Percentiles rank a stretch among this genome's conserved stretches.
These are phyloP conservation scores for Boeremia lycopersici DNA, from an alignment of 2,329 filamentous ascomycete species.

Conservation along the genomic window DNA sequence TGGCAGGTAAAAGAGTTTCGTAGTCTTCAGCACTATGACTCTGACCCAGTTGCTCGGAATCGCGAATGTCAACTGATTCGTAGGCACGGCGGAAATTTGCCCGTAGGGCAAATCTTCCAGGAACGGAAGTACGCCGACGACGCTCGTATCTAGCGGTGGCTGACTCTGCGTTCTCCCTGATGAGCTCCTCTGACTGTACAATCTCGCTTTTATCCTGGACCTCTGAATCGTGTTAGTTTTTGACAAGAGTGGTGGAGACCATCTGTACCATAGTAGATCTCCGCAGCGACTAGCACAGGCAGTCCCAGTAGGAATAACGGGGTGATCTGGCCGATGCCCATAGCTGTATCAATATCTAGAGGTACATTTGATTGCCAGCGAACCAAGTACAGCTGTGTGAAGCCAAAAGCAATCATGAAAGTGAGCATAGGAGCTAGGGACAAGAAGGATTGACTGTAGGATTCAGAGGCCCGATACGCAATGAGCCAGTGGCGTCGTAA, in stretches of 20 bases:
- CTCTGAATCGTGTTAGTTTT: background rate
- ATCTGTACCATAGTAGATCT: slow-evolving; percentile 2
- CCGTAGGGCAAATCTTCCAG: background rate
- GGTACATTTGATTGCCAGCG: slow-evolving; percentile 6
- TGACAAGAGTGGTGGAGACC: background rate
- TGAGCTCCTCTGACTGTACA: background rate
- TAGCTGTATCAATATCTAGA: slow-evolving; percentile 12
- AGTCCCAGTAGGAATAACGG: slow-evolving; percentile 19
- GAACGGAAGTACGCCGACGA: background rate
- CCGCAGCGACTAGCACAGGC: slow-evolving; percentile 18
- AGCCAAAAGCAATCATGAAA: slow-evolving; percentile 24
- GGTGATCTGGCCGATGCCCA: slow-evolving; percentile 25
- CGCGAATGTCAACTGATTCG: background rate
- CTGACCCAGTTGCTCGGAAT: background rate
- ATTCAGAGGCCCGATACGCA: slow-evolving; percentile 6
- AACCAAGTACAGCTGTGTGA: slow-evolving; percentile 13
- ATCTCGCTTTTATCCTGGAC: slow-evolving; percentile 1
- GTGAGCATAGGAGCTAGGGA: slow-evolving; percentile 12
- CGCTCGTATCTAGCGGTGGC: background rate
- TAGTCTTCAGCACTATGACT: background rate
- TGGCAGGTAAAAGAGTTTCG: background rate
- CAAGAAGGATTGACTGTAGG: slow-evolving; percentile 19
- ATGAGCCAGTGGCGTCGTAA: slow-evolving; percentile 7
- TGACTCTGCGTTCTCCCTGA: background rate
- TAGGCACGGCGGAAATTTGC: slow-evolving; percentile 1